phyloP scores from a whole-genome alignment of 2,329 filamentous ascomycete species.

The Elsinoe ampelina region DNA sequence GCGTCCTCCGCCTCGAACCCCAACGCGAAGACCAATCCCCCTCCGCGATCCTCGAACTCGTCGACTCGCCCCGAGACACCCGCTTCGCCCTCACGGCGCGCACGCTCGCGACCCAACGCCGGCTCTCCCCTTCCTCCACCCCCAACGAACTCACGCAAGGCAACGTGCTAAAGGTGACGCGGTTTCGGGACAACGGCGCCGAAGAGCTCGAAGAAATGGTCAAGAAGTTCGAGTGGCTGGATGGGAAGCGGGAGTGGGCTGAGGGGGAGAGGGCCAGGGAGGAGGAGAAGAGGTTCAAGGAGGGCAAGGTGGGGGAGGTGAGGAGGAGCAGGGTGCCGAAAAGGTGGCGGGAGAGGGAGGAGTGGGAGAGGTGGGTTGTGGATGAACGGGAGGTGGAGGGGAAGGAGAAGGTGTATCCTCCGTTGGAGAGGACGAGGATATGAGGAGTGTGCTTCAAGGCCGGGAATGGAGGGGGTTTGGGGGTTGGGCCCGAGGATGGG shows the following conservation, averaged over 20 bases:
- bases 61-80: slow-evolving; percentile 89
- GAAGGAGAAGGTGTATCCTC: slow-evolving; percentile 10
- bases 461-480: background rate
- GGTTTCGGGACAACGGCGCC: slow-evolving; percentile 57
- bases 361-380: slow-evolving; percentile 23
- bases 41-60: slow-evolving; percentile 85
- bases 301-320: slow-evolving; percentile 34
- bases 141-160: slow-evolving; percentile 62
- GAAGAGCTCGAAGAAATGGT: slow-evolving; percentile 58
- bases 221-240: slow-evolving; percentile 32
- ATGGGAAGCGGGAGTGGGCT: slow-evolving; percentile 23
- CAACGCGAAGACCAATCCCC: slow-evolving; percentile 78
- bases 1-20: slow-evolving; percentile 84
- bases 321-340: slow-evolving; percentile 35
- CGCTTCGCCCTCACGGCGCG: slow-evolving; percentile 90
- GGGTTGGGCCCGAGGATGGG: background rate
- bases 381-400: slow-evolving; percentile 1
- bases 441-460: background rate
- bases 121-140: slow-evolving; percentile 36
- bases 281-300: slow-evolving; percentile 39
- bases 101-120: slow-evolving; percentile 56
- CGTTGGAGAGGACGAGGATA: slow-evolving; percentile 7
- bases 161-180: slow-evolving; percentile 78
- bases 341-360: slow-evolving; percentile 32
- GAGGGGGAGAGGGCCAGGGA: background rate